phyloP scores from a whole-genome alignment of 192 early-diverging fungal genomes.

The Funneliformis mosseae region DNA sequence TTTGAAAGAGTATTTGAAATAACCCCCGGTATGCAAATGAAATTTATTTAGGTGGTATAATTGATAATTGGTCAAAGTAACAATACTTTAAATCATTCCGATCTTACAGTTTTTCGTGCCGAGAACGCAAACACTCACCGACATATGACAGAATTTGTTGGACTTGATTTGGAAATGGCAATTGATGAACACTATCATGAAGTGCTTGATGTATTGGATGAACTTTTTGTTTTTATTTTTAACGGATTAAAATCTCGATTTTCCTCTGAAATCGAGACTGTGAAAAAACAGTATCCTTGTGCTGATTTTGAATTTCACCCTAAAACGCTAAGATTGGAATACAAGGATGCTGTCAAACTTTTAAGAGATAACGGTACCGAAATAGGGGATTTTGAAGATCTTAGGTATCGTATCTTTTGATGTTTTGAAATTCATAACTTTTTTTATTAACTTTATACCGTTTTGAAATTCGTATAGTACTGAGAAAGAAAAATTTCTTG shows the following conservation, averaged over 20 bases:
- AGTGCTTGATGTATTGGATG: slow-evolving; percentile 90
- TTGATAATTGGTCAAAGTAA: neutral
- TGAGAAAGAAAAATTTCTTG: slow-evolving; percentile 81
- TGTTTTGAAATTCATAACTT: slow-evolving; percentile 25
- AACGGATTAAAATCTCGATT: slow-evolving; percentile 82
- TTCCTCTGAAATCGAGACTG: slow-evolving; percentile 79
- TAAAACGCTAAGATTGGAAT: slow-evolving; percentile 84
- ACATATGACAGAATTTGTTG: slow-evolving; percentile 98
- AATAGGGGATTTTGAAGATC: slow-evolving; percentile 92
- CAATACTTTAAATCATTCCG: neutral
- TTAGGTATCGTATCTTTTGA: slow-evolving; percentile 52
- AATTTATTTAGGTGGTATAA: neutral
- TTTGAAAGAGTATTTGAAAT: slow-evolving; percentile 99
- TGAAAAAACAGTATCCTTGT: slow-evolving; percentile 90
- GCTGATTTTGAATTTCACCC: slow-evolving; percentile 86
- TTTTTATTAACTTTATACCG: neutral
- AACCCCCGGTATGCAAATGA: slow-evolving; percentile 50
- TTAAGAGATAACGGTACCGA: slow-evolving; percentile 86
- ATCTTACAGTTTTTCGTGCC: slow-evolving; percentile 88
- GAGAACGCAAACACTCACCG: slow-evolving; percentile 97
- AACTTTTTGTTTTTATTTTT: slow-evolving; percentile 92
- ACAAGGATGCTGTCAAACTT: slow-evolving; percentile 86
- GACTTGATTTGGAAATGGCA: slow-evolving; percentile 98
- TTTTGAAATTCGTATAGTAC: slow-evolving; percentile 53
- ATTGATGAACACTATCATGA: slow-evolving; percentile 99